Base-by-base conservation (phyloP, 768 basidiomycete genomes). In the Tulasnella sp. region DNA sequence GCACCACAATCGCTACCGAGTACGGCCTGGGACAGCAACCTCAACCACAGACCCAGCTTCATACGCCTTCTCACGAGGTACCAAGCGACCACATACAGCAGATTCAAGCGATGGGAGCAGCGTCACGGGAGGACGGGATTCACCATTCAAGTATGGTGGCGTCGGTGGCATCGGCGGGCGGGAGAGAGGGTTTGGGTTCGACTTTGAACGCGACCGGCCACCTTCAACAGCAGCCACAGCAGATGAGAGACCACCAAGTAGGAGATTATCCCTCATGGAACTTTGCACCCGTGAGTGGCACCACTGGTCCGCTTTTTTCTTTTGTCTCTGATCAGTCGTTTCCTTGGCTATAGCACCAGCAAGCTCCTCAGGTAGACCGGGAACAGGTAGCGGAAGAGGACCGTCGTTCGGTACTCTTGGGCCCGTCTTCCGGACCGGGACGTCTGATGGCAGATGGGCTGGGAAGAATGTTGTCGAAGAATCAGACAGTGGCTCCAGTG, bases 21-120 rank as follows among this genome's bases (percentile, higher is more conserved):
- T 43, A 43, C 53, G 53, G 11, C 57, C 57, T 38, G 57, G 57
- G 22, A 59, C 57, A 4, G 49, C 46, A 31, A 50, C 46, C 19
- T 59, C 57, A 15, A 59, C 57, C 48, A 59, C 57, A 50, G 57
- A 59, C 48, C 57, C 57, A 24, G 57, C 57, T 29, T 59, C 57
- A 31, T 59, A 59, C 57, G 57, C 48, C 49, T 49, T 59, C 57
- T 59, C 57, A 30, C 45, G 57, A 59, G 57, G 57, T n/a, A 50
- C 49, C 2, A 59, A 59, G 48, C 45, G 57, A 59, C 57, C 57
- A 22, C 49, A 59, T 46, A 59, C 57, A n/a, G 57, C 57, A 22
- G 57, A 50, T 49, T 59, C 57, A 59, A 55, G 53, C 41, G 57
- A 59, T 59, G 57, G 57, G 34, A 38, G 34, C 34, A 59, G 57